Evolutionary conservation across 2,329 filamentous ascomycete genomes (phyloP).

Genomic region (Penicillium sp.): DNA sequence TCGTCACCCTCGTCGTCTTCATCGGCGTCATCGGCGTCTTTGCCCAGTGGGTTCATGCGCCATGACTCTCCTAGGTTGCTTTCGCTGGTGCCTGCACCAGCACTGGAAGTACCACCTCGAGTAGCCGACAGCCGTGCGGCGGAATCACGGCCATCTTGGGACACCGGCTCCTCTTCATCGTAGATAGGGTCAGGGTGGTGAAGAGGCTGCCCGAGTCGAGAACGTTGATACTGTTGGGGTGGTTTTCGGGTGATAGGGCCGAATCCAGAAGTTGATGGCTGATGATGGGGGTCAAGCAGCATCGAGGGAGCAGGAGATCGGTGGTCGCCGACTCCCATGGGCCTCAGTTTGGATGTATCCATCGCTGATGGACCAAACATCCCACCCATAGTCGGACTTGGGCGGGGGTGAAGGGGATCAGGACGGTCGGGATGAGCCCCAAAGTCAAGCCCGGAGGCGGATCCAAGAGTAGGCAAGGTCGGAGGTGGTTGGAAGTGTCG

Average conservation of each 20-base stretch:
- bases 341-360: constrained; percentile 30
- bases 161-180: constrained; percentile 33
- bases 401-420: constrained; percentile 24
- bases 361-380: constrained; percentile 28
- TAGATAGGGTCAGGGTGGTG: constrained; percentile 29
- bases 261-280: constrained; percentile 44
- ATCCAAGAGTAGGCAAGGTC: constrained; percentile 70
- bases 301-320: constrained; percentile 45
- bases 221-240: constrained; percentile 27
- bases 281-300: constrained; percentile 50
- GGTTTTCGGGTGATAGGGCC: constrained; percentile 27
- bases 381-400: constrained; percentile 16
- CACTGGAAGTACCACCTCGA: constrained; percentile 36
- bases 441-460: constrained; percentile 53
- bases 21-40: constrained; percentile 36
- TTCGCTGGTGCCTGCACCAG: constrained; percentile 46
- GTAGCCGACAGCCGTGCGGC: constrained; percentile 20
- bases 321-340: constrained; percentile 25
- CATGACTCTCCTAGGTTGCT: constrained; percentile 61
- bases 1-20: constrained; percentile 52
- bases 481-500: constrained; percentile 74
- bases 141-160: constrained; percentile 16
- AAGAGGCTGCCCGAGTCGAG: constrained; percentile 31
- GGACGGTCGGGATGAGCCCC: constrained; percentile 44
- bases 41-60: constrained; percentile 46